Conservation (phyloP, 31 red algal species). For the Odonthalia washingtoniensis region DNA sequence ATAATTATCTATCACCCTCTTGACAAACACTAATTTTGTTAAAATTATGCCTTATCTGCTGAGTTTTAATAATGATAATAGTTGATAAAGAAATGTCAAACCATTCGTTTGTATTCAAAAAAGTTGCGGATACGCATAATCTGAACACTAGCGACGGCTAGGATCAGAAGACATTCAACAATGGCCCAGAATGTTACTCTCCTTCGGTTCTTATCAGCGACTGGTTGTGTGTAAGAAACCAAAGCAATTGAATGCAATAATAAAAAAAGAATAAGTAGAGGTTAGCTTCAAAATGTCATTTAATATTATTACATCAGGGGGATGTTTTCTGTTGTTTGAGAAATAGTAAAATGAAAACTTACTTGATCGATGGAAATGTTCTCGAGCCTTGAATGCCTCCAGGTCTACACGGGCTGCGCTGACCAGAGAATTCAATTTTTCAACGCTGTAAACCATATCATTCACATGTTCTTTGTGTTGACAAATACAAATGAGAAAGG, state of each 20-base stretch:
- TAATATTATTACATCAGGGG: too few species aligned
- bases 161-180: constrained; percentile 72
- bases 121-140: constrained; percentile 88
- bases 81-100: too few species aligned
- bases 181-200: constrained; percentile 82
- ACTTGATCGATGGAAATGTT: constrained; percentile 77
- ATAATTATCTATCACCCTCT: too few species aligned
- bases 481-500: too few species aligned
- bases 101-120: constrained; percentile 83
- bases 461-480: constrained; percentile 71
- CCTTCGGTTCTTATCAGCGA: constrained; percentile 78
- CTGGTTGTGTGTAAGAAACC: constrained; percentile 12
- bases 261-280: too few species aligned
- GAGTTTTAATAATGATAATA: too few species aligned
- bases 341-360: too few species aligned
- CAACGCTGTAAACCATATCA: constrained; percentile 88
- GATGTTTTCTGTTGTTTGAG: too few species aligned
- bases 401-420: constrained; percentile 79
- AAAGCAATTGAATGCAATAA: too few species aligned
- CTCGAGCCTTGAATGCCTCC: constrained; percentile 83
- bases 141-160: constrained; percentile 73
- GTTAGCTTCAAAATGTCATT: too few species aligned
- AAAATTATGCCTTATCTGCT: too few species aligned
- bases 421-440: constrained; percentile 81
- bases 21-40: too few species aligned